Evolutionary conservation across 2,329 filamentous ascomycete species (phyloP).

Genomic region (Ophidiomyces ophidiicola): DNA sequence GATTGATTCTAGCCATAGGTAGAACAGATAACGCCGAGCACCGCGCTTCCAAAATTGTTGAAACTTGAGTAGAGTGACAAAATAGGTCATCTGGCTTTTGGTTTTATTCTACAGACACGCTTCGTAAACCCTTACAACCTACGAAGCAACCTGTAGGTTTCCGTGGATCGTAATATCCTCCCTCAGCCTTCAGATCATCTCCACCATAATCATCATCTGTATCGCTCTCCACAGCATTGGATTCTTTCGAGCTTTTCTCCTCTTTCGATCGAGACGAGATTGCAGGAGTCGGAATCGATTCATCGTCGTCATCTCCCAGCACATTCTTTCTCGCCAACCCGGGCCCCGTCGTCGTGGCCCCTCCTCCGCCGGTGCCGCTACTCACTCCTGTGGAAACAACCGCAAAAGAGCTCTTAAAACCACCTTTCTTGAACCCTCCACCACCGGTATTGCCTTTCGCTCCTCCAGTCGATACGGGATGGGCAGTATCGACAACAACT

Average conservation of each 20-base stretch:
- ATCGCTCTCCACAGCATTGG: constrained; percentile 54
- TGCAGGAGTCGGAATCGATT: constrained; percentile 18
- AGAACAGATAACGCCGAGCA: background rate
- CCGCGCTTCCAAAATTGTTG: background rate
- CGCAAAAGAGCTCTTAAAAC: constrained; percentile 66
- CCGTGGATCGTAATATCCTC: constrained; percentile 42
- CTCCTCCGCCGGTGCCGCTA: constrained; percentile 13
- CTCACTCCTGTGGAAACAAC: constrained; percentile 35
- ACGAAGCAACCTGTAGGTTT: constrained; percentile 40
- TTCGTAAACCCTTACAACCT: constrained; percentile 24
- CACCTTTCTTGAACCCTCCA: constrained; percentile 60
- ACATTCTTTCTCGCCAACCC: constrained; percentile 31
- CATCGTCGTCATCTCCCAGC: constrained; percentile 32
- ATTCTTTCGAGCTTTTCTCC: background rate
- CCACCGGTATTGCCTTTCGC: constrained; percentile 23
- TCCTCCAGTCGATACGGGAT: constrained; percentile 14
- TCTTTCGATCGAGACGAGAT: constrained; percentile 7
- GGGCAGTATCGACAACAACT: constrained; percentile 26
- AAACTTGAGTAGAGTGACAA: too few species aligned
- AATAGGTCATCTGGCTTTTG: too few species aligned
- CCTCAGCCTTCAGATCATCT: constrained; percentile 21
- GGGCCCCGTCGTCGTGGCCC: constrained; percentile 14
- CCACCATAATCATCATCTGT: constrained; percentile 53
- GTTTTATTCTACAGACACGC: constrained; percentile 10
- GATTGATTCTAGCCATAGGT: too few species aligned